These are phyloP conservation scores for Monosporascus cannonballus DNA, from an alignment of 2,329 filamentous ascomycete species.

Conservation along the genomic window DNA sequence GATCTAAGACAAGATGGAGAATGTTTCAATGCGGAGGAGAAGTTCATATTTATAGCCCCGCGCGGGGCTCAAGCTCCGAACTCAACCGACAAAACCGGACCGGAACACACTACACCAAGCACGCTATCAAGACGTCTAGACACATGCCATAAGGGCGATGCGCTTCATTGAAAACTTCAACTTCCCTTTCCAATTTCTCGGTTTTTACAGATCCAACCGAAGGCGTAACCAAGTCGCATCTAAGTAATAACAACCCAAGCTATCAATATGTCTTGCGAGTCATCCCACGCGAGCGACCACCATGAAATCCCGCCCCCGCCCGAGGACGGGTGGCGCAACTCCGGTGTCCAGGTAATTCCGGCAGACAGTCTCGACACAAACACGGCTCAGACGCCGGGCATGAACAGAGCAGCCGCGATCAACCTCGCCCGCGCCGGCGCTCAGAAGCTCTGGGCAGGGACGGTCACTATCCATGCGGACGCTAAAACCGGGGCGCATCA, in stretches of 20 bases:
- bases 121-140: neutral
- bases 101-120: neutral
- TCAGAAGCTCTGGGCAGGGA: conserved; percentile 38
- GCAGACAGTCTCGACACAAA: conserved; percentile 32
- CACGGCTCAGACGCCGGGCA: conserved; percentile 36
- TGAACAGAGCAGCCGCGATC: conserved; percentile 37
- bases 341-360: conserved; percentile 35
- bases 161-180: too few relatives aligned
- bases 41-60: neutral
- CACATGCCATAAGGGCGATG: neutral
- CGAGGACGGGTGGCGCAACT: conserved; percentile 26
- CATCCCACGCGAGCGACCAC: neutral
- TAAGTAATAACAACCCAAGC: too few relatives aligned
- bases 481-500: conserved; percentile 39
- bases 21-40: neutral
- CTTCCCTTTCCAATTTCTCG: neutral
- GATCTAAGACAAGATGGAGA: too few relatives aligned
- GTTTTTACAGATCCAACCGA: neutral
- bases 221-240: too few relatives aligned
- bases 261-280: conserved; percentile 1
- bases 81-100: neutral
- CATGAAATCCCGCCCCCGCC: conserved; percentile 3
- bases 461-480: conserved; percentile 35
- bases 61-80: neutral
- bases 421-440: conserved; percentile 37